These are phyloP conservation scores for Colletotrichum gloeosporioides DNA, from an alignment of 2,329 filamentous ascomycete genomes.

Conservation along the genomic window DNA sequence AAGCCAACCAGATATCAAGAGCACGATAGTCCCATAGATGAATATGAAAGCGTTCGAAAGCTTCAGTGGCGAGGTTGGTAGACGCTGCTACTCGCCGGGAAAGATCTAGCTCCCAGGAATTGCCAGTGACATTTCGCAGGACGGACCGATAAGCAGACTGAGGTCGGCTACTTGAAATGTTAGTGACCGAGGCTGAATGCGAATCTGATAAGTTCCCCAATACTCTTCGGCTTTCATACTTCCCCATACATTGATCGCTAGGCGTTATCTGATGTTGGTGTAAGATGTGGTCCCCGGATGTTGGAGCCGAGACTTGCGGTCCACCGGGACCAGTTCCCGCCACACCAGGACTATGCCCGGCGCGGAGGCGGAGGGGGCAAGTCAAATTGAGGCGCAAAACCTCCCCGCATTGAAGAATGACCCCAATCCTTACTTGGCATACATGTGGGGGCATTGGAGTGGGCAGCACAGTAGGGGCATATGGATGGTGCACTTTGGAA, in stretches of 20 bases:
- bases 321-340: neutral
- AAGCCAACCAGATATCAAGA: neutral
- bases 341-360: neutral
- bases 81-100: neutral
- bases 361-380: neutral
- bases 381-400: neutral
- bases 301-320: neutral
- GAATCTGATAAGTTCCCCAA: accelerated
- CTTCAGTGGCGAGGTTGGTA: accelerated
- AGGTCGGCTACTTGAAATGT: neutral
- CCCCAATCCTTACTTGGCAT: neutral
- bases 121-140: neutral
- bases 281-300: neutral
- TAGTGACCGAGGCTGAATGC: neutral
- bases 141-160: accelerated
- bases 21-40: accelerated
- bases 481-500: neutral
- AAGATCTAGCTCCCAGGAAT: neutral
- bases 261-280: neutral
- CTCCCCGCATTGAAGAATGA: neutral
- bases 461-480: neutral
- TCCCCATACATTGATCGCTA: neutral
- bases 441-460: neutral
- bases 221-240: neutral
- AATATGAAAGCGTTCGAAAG: accelerated